Evolutionary conservation across 371 early-diverging fungal species (phyloP), one percentile per base, ranked within the genome.

Genomic region (Mucor plumbeus): DNA sequence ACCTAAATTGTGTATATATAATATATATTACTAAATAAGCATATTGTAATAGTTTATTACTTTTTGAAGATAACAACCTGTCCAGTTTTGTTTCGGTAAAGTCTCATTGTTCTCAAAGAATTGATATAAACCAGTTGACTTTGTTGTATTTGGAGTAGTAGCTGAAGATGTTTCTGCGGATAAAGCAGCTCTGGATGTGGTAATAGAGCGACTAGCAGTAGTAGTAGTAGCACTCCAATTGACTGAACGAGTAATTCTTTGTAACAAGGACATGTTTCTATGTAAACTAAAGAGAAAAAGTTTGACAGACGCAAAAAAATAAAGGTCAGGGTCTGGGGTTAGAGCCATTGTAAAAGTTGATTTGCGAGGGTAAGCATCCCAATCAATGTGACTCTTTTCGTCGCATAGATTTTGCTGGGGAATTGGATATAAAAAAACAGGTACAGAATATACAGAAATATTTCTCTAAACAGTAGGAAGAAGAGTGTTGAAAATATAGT

Each of bases 41-140:
- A 31, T 26, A 10, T 10, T 5, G 14, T 21, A 31, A 10, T 54
- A 6, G 26, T 26, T 26, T 26, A 26, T 26, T 26, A 26, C 26
- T 26, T 26, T 26, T 26, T 26, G 26, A 26, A 26, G 3, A 58
- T 43, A 53, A 56, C 34, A 79, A 91, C 91, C 94, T 55, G 93
- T 91, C 81, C 80, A 83, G 43, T 73, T 77, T 69, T 80, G 78
- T 68, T 84, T 79, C 11, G 94, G 93, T 59, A 94, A 78, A 36
- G 88, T 73, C 73, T 84, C 79, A 41, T 87, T 88, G 56, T 85
- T 85, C 71, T 97, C 96, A 67, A 96, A 97, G 73, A 96, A 97
- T 78, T 97, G 95, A 61, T 91, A 91, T 60, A 97, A 83, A 13
- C 96, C 95, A 35, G 63, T 67, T 15, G 70, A 59, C 41, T 75